These are phyloP conservation scores for Spinacia oleracea DNA, from an alignment of 179 eudicot species.

Conservation along the genomic window DNA sequence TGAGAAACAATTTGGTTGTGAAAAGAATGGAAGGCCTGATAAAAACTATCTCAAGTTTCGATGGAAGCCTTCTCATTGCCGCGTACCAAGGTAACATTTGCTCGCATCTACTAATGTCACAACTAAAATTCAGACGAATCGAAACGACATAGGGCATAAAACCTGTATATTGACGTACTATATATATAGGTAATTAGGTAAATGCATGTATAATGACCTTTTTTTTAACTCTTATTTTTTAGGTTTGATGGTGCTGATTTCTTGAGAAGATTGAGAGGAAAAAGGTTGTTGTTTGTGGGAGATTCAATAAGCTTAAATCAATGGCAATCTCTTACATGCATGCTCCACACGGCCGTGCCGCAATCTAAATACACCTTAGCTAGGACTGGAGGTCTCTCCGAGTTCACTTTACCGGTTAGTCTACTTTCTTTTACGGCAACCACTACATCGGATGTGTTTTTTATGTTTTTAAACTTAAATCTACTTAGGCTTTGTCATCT, in stretches of 20 bases:
- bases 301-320: constrained; percentile 49
- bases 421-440: neutral
- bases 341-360: constrained; percentile 40
- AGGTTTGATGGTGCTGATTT: constrained; percentile 47
- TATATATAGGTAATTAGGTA: too few relatives aligned
- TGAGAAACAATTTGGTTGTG: constrained; percentile 63
- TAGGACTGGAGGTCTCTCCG: constrained; percentile 36
- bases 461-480: too few relatives aligned
- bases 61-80: constrained; percentile 72
- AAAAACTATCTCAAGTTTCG: constrained; percentile 54
- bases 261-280: constrained; percentile 37
- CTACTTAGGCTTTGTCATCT: too few relatives aligned
- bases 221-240: neutral
- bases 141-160: too few relatives aligned
- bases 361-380: constrained; percentile 18
- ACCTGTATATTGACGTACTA: too few relatives aligned
- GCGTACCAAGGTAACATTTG: constrained; percentile 52
- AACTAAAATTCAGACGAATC: too few relatives aligned
- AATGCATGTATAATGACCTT: neutral
- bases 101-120: too few relatives aligned
- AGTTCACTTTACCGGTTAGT: constrained; percentile 36
- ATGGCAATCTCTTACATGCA: constrained; percentile 50
- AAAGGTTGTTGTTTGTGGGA: constrained; percentile 44
- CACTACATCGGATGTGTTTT: too few relatives aligned
- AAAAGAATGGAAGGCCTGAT: constrained; percentile 65